Percentiles rank a stretch among this genome's conserved stretches.
These are phyloP conservation scores for Rhynchosporium secalis DNA, from an alignment of 2,329 filamentous ascomycete genomes.

Conservation along the genomic window DNA sequence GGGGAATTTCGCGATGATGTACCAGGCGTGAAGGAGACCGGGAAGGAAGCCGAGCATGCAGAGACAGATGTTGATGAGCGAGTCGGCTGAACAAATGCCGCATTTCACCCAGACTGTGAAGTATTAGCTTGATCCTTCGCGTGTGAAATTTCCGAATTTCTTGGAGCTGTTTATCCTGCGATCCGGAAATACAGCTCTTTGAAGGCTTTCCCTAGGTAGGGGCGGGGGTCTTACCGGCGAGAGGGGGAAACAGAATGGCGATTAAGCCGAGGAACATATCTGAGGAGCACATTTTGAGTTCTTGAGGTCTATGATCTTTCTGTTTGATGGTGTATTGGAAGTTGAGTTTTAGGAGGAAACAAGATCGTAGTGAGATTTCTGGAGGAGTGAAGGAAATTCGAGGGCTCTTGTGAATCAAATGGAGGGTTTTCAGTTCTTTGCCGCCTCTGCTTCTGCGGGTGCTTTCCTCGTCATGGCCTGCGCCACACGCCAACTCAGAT, in stretches of 20 bases:
- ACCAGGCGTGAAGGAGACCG: constrained; percentile 93
- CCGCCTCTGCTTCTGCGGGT: constrained; percentile 2
- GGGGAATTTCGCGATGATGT: constrained; percentile 91
- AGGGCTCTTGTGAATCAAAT: constrained; percentile 14
- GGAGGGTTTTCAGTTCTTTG: constrained; percentile 2
- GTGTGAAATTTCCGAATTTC: not conserved
- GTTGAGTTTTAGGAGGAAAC: not conserved
- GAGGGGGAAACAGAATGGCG: constrained; percentile 64
- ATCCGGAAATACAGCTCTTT: not conserved
- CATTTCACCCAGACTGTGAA: constrained; percentile 88
- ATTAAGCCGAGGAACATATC: constrained; percentile 66
- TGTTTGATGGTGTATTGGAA: not conserved
- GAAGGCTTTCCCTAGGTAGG: not conserved
- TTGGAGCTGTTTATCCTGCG: not conserved
- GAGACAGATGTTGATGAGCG: constrained; percentile 91
- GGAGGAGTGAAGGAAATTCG: constrained; percentile 3
- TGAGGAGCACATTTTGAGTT: constrained; percentile 53
- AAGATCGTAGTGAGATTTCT: not conserved
- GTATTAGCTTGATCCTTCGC: constrained; percentile 30
- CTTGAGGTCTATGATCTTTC: not conserved
- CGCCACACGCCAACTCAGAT: constrained; percentile 1
- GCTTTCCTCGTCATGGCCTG: constrained; percentile 15
- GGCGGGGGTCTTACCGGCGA: constrained; percentile 53
- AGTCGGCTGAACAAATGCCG: constrained; percentile 89
- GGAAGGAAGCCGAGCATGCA: constrained; percentile 78